Conservation (phyloP, 257 asterid species). For the Solanum chaucha region DNA sequence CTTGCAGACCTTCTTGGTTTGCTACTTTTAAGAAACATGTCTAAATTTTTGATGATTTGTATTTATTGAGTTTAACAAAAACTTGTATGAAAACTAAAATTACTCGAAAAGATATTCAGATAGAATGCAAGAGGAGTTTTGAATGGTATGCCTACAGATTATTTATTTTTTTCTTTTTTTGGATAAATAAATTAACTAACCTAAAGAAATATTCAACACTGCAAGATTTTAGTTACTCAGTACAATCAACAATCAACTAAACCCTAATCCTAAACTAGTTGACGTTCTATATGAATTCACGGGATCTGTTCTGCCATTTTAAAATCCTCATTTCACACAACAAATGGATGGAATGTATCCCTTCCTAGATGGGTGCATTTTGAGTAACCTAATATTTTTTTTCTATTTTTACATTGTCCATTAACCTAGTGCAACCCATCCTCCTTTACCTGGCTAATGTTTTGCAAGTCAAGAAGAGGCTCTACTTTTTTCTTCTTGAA, state of each 20-base stretch:
- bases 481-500: not conserved
- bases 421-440: not conserved
- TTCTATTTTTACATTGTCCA: not conserved
- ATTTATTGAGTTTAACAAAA: not conserved
- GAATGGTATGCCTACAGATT: not conserved
- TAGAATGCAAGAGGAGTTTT: not conserved
- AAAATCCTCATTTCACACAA: not conserved
- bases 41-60: not conserved
- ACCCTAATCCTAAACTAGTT: not conserved
- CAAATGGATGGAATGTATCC: not conserved
- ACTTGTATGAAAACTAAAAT: not conserved
- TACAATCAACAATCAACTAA: not conserved
- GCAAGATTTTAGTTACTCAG: not conserved
- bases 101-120: not conserved
- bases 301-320: not conserved
- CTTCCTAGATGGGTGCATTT: not conserved
- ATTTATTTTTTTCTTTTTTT: not conserved
- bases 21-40: not conserved
- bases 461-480: not conserved
- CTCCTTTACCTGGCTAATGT: not conserved
- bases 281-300: not conserved
- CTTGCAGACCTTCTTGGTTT: slow-evolving; percentile 10
- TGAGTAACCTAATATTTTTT: not conserved
- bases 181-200: not conserved
- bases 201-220: not conserved